Percentiles rank a stretch among this genome's conserved stretches.
Evolutionary conservation across 257 asterid genomes (phyloP).

Genomic region (Solanum piurae): DNA sequence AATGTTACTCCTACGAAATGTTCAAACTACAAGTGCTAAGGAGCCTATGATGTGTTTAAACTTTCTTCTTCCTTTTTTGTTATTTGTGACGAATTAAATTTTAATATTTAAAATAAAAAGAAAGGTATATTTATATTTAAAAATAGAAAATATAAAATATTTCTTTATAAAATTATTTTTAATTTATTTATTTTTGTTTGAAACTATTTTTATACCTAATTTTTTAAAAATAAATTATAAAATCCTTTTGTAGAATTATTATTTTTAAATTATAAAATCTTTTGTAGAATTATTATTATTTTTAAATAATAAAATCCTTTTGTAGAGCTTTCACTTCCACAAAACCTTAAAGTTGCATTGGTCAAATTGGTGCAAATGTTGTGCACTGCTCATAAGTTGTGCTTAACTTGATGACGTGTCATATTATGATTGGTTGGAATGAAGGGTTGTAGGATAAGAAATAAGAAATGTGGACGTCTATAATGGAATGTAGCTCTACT

Average conservation of each 20-base stretch:
- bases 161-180: not conserved
- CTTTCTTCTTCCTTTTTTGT: too few species aligned
- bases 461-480: not conserved
- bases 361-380: not conserved
- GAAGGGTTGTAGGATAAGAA: not conserved
- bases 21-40: not conserved
- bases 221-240: not conserved
- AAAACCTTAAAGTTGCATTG: not conserved
- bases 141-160: not conserved
- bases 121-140: not conserved
- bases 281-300: too few species aligned
- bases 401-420: not conserved
- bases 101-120: not conserved
- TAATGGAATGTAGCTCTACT: conserved; percentile 3
- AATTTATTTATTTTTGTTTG: too few species aligned
- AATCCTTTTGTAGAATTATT: not conserved
- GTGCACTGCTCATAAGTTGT: not conserved
- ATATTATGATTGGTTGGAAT: not conserved
- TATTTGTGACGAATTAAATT: not conserved
- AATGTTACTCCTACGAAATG: not conserved
- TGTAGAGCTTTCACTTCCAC: not conserved
- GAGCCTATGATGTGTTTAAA: not conserved
- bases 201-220: too few species aligned
- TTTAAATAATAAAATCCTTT: not conserved
- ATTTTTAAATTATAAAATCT: not conserved